Percentiles rank a stretch among this genome's conserved stretches.
Evolutionary conservation across 805 yeast species (phyloP).

Genomic region (Candida silvatica): DNA sequence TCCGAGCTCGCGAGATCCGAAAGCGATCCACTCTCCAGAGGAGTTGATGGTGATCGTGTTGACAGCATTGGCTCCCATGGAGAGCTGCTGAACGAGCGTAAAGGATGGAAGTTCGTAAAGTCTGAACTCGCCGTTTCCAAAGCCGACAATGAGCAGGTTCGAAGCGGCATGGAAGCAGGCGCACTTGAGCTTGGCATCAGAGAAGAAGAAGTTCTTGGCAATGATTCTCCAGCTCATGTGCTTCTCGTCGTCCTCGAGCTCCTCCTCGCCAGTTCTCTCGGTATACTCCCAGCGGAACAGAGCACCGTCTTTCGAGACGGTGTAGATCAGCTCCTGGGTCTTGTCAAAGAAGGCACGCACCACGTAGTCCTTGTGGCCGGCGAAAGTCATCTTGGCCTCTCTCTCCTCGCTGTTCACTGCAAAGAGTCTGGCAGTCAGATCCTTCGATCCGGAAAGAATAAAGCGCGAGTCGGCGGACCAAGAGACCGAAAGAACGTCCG

Average conservation of each 20-base stretch:
- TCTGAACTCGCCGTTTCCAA: slow-evolving; percentile 83
- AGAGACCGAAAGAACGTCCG: slow-evolving; percentile 64
- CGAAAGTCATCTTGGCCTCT: slow-evolving; percentile 74
- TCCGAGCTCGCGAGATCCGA: slow-evolving; percentile 88
- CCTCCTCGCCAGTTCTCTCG: slow-evolving; percentile 41
- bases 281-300: slow-evolving; percentile 86
- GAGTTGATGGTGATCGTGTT: slow-evolving; percentile 72
- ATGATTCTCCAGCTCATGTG: slow-evolving; percentile 76
- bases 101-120: slow-evolving; percentile 81
- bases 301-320: slow-evolving; percentile 93
- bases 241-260: slow-evolving; percentile 33
- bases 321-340: slow-evolving; percentile 85
- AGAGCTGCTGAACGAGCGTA: slow-evolving; percentile 71
- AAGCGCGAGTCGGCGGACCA: slow-evolving; percentile 94
- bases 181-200: slow-evolving; percentile 67
- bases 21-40: slow-evolving; percentile 95
- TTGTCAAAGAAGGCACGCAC: slow-evolving; percentile 78
- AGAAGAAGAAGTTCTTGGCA: slow-evolving; percentile 64
- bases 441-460: slow-evolving; percentile 79
- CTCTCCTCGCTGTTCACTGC: slow-evolving; percentile 65
- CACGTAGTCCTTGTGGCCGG: slow-evolving; percentile 90
- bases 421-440: slow-evolving; percentile 79
- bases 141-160: slow-evolving; percentile 79
- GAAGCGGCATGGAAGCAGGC: slow-evolving; percentile 73
- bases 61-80: slow-evolving; percentile 87